phyloP scores from a whole-genome alignment of 2,329 filamentous ascomycete genomes.

The Coniochaeta pulveracea region DNA sequence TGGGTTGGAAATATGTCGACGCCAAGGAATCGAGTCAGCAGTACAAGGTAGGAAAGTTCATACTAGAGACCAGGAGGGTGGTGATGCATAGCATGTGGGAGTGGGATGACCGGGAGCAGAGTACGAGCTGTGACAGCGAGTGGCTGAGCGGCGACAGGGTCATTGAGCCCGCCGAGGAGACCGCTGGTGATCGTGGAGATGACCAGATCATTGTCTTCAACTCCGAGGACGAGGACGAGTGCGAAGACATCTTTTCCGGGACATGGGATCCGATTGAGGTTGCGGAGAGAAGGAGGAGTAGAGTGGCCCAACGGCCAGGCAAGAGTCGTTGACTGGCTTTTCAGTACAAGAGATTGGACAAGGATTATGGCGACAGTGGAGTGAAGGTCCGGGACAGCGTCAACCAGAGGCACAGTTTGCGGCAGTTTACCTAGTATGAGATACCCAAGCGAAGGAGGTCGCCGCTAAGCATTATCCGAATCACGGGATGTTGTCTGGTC shows the following conservation, averaged over 20 bases:
- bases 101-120: slow-evolving; percentile 36
- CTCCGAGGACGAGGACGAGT: slow-evolving; percentile 55
- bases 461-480: no score
- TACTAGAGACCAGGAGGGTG: slow-evolving; percentile 50
- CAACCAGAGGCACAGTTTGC: no score
- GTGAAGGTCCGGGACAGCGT: no score
- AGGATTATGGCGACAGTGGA: no score
- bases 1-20: slow-evolving; percentile 61
- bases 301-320: slow-evolving; percentile 13
- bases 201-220: slow-evolving; percentile 35
- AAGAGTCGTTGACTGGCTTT: slow-evolving; percentile 1
- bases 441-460: no score
- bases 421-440: no score
- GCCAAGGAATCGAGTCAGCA: slow-evolving; percentile 46
- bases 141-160: slow-evolving; percentile 14
- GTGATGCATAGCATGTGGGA: slow-evolving; percentile 43
- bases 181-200: slow-evolving; percentile 6
- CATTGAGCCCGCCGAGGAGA: slow-evolving; percentile 8
- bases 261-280: slow-evolving; percentile 46
- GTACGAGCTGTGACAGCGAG: slow-evolving; percentile 4
- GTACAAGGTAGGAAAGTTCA: slow-evolving; percentile 61
- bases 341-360: no score
- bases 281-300: slow-evolving; percentile 31
- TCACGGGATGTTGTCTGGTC: no score
- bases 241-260: slow-evolving; percentile 53